phyloP scores from a whole-genome alignment of 139 green algal species.

The Volvox reticuliferus region DNA sequence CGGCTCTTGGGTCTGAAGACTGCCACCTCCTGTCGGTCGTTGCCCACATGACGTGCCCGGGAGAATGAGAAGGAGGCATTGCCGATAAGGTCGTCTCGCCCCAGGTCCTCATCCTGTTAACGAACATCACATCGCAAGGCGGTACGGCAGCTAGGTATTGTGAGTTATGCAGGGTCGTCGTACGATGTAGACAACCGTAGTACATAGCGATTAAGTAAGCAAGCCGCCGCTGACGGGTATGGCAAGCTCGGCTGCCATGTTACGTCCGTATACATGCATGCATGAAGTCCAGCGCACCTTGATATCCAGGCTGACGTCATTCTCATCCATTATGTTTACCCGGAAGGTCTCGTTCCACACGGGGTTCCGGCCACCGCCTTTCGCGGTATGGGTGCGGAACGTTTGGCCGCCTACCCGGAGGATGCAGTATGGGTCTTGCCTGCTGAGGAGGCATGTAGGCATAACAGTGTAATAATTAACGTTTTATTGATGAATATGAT shows the following conservation, averaged over 20 bases:
- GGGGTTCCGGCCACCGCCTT: conserved; percentile 20
- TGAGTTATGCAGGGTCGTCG: too few relatives aligned
- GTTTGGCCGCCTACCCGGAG: conserved; percentile 14
- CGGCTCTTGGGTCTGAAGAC: neutral
- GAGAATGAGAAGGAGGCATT: neutral
- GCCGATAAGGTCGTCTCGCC: conserved; percentile 40
- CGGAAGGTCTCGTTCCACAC: conserved; percentile 54
- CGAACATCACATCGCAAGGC: neutral
- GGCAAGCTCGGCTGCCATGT: too few relatives aligned
- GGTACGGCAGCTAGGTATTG: too few relatives aligned
- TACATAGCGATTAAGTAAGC: too few relatives aligned
- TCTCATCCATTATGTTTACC: conserved; percentile 38
- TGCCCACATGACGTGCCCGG: neutral
- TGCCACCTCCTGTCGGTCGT: conserved; percentile 1
- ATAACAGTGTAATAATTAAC: too few relatives aligned
- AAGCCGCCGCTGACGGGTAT: too few relatives aligned
- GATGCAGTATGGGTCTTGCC: conserved; percentile 48
- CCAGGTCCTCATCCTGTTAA: neutral
- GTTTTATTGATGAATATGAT: too few relatives aligned
- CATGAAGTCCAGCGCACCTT: neutral
- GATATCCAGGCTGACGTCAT: conserved; percentile 15
- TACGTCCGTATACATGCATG: too few relatives aligned
- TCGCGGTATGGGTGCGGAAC: conserved; percentile 15
- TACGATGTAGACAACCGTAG: too few relatives aligned
- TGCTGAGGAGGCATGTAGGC: neutral